A percentile compares a stretch with the other conserved stretches of the same genome.
These are phyloP conservation scores for Isabelozyma gotoi DNA, from an alignment of 805 yeast genomes.

Conservation along the genomic window DNA sequence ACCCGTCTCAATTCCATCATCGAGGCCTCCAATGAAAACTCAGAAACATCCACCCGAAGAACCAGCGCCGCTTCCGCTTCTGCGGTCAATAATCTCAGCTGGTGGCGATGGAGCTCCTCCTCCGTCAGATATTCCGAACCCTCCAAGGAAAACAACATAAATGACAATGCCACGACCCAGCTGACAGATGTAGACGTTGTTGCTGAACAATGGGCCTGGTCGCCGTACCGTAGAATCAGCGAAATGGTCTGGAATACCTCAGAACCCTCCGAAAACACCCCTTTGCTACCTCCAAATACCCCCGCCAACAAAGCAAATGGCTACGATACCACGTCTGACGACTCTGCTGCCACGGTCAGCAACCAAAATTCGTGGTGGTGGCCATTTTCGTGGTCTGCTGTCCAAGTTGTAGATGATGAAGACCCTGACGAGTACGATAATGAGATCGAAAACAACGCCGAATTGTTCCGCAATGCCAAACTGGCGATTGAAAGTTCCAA, in stretches of 20 bases:
- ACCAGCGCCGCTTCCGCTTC: not conserved
- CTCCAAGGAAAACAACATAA: not conserved
- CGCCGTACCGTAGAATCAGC: conserved; percentile 1
- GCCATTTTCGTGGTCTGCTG: not conserved
- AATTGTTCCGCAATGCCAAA: conserved; percentile 30
- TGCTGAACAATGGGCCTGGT: not conserved
- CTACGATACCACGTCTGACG: not conserved
- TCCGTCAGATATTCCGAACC: not conserved
- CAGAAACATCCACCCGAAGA: conserved; percentile 3
- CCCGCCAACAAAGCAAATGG: not conserved
- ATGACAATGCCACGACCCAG: not conserved
- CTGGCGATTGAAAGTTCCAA: conserved; percentile 29
- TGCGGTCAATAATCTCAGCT: not conserved
- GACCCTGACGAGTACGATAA: conserved; percentile 6
- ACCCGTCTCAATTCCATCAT: conserved; percentile 3
- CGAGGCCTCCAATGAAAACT: conserved; percentile 11
- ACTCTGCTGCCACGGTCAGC: not conserved
- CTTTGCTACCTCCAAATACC: no score
- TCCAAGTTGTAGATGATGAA: not conserved
- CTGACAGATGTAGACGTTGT: not conserved
- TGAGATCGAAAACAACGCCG: conserved; percentile 20
- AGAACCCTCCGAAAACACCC: not conserved
- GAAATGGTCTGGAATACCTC: not conserved
- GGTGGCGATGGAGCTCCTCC: conserved; percentile 9
- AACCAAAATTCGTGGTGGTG: not conserved